phyloP scores from a whole-genome alignment of 2,329 filamentous ascomycete species.

The Pleomassaria siparia region DNA sequence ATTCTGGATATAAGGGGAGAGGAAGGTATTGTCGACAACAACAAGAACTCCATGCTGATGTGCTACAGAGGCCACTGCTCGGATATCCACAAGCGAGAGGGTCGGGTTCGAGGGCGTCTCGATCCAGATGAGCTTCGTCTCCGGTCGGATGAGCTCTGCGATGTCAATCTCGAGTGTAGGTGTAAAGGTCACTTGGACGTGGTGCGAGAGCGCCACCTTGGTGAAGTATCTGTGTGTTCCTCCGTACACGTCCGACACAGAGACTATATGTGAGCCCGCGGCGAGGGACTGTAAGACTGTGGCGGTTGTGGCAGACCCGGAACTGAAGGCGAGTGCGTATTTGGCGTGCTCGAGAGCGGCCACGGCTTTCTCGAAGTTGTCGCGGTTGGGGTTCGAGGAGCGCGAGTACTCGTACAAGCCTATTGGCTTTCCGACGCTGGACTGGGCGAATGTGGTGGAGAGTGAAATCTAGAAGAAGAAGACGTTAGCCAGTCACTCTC shows the following conservation, averaged over 20 bases:
- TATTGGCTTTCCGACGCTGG: conserved; percentile 80
- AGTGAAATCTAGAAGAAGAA: conserved; percentile 84
- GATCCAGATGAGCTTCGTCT: conserved; percentile 97
- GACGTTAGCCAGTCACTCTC: conserved; percentile 8
- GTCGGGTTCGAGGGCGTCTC: conserved; percentile 95
- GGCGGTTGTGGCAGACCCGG: conserved; percentile 90
- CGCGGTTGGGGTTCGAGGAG: conserved; percentile 87
- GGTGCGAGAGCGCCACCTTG: conserved; percentile 91
- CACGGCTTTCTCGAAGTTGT: conserved; percentile 90
- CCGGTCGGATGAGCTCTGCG: conserved; percentile 76
- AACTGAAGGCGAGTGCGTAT: conserved; percentile 91
- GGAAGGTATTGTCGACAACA: conserved; percentile 99
- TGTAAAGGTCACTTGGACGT: conserved; percentile 92
- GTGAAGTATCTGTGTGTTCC: conserved; percentile 99
- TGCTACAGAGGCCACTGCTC: conserved; percentile 77
- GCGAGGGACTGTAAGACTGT: conserved; percentile 91
- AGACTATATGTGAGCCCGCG: conserved; percentile 88
- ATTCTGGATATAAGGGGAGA: conserved; percentile 95
- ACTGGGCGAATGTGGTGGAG: conserved; percentile 95
- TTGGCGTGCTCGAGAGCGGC: conserved; percentile 90
- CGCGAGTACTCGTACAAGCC: conserved; percentile 92
- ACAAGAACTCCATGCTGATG: conserved; percentile 89
- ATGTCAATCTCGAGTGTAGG: conserved; percentile 90
- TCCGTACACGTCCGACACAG: conserved; percentile 95
- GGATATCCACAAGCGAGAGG: conserved; percentile 87